These are phyloP conservation scores for Candida smagusa DNA, from an alignment of 1,139 yeast species.

Conservation along the genomic window DNA sequence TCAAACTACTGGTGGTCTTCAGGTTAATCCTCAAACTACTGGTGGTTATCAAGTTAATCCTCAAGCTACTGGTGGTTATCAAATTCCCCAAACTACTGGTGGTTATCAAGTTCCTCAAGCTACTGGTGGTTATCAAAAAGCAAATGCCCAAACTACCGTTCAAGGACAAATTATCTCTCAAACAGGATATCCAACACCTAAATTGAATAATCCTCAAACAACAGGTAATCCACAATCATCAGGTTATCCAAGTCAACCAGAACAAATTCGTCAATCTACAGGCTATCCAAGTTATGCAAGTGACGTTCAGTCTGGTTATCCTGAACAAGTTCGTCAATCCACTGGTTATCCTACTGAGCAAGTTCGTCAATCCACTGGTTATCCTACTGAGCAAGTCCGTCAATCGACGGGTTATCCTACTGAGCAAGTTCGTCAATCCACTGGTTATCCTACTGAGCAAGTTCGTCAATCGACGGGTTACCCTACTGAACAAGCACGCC, in stretches of 20 bases:
- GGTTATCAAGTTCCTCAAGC: not conserved
- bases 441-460: not conserved
- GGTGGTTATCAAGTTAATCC: not conserved
- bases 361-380: slow-evolving; percentile 1
- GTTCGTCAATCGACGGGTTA: not conserved
- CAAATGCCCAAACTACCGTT: too few species aligned
- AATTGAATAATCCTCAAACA: too few species aligned
- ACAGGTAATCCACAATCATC: not conserved
- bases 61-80: not conserved
- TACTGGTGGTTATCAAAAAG: too few species aligned
- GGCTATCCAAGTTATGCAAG: not conserved
- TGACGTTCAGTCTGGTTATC: too few species aligned
- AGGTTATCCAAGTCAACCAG: slow-evolving; percentile 3
- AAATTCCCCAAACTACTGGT: too few species aligned
- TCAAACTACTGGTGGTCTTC: not conserved
- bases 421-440: not conserved
- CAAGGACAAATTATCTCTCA: too few species aligned
- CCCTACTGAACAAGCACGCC: too few species aligned
- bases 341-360: not conserved
- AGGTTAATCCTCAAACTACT: too few species aligned
- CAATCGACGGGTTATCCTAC: not conserved
- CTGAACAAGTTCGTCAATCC: not conserved
- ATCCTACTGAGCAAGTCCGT: not conserved
- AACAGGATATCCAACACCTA: too few species aligned
- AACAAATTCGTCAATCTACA: not conserved